Evolutionary conservation across 371 early-diverging fungal genomes (phyloP).

Genomic region (Apophysomyces elegans): DNA sequence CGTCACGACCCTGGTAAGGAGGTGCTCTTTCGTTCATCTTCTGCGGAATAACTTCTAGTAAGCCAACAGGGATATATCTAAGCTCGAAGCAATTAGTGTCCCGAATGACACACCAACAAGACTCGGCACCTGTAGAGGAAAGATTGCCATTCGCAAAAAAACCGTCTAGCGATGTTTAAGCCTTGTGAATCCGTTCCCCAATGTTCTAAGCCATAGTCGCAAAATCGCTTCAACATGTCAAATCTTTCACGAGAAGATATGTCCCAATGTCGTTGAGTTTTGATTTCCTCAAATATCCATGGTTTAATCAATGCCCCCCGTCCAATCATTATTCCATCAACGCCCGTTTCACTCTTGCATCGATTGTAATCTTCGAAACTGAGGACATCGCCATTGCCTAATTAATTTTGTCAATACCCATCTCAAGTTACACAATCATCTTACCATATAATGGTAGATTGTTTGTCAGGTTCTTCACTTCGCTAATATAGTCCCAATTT

Average conservation of each 20-base stretch:
- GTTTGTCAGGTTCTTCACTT: conserved; percentile 52
- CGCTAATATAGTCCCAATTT: conserved; percentile 90
- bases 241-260: conserved; percentile 91
- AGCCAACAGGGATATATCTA: conserved; percentile 88
- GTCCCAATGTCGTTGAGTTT: conserved; percentile 86
- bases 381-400: conserved; percentile 93
- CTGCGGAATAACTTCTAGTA: conserved; percentile 90
- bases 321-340: conserved; percentile 94
- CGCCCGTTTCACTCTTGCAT: conserved; percentile 60
- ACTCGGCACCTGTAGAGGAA: conserved; percentile 69
- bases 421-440: conserved; percentile 3
- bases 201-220: conserved; percentile 88
- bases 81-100: neutral
- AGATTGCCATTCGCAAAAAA: conserved; percentile 93
- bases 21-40: conserved; percentile 92
- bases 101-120: conserved; percentile 36
- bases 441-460: conserved; percentile 65
- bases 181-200: conserved; percentile 92
- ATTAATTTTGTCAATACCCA: conserved; percentile 27
- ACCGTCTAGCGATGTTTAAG: conserved; percentile 84
- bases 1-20: conserved; percentile 85
- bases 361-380: conserved; percentile 85
- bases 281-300: conserved; percentile 97
- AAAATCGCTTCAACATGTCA: conserved; percentile 86
- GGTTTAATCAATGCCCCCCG: conserved; percentile 93